These are phyloP conservation scores for Jaminaea rosea DNA, from an alignment of 1,284 basidiomycete species.

Conservation along the genomic window DNA sequence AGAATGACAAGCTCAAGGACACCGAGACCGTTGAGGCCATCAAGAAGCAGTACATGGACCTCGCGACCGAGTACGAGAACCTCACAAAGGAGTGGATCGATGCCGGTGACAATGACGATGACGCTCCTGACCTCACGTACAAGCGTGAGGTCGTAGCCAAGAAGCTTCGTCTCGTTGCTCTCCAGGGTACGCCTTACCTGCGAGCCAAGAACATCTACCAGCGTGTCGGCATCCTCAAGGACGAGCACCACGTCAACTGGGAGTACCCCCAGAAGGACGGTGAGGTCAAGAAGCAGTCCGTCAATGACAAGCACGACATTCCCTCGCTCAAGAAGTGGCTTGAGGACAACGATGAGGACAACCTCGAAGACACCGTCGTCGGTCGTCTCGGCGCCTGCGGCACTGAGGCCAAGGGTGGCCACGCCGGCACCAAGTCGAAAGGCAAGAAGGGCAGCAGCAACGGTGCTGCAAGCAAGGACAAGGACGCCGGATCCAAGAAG, in stretches of 20 bases:
- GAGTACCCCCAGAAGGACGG: slow-evolving; percentile 41
- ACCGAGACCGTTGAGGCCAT: slow-evolving; percentile 32
- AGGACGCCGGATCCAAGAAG: slow-evolving; percentile 9
- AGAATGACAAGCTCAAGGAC: slow-evolving; percentile 43
- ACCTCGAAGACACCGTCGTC: slow-evolving; percentile 38
- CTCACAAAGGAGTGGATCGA: slow-evolving; percentile 37
- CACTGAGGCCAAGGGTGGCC: slow-evolving; percentile 8
- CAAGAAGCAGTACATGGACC: slow-evolving; percentile 30
- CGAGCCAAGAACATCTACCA: slow-evolving; percentile 43
- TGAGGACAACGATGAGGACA: slow-evolving; percentile 41
- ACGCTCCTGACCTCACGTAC: slow-evolving; percentile 23
- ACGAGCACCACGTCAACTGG: slow-evolving; percentile 37
- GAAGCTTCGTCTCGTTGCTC: slow-evolving; percentile 42
- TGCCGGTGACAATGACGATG: slow-evolving; percentile 18
- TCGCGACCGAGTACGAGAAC: slow-evolving; percentile 35
- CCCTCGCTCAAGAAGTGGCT: slow-evolving; percentile 42
- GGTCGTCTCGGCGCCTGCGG: slow-evolving; percentile 11
- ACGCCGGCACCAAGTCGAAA: background rate
- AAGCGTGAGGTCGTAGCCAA: slow-evolving; percentile 36
- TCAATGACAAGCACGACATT: slow-evolving; percentile 40
- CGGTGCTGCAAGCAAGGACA: slow-evolving; percentile 11
- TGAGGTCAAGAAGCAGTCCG: slow-evolving; percentile 20
- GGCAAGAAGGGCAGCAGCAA: slow-evolving; percentile 12
- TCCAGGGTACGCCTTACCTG: slow-evolving; percentile 37
- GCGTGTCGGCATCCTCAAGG: slow-evolving; percentile 34